Base-by-base conservation (phyloP, 2,329 filamentous ascomycete species). In the Eutypa lata region DNA sequence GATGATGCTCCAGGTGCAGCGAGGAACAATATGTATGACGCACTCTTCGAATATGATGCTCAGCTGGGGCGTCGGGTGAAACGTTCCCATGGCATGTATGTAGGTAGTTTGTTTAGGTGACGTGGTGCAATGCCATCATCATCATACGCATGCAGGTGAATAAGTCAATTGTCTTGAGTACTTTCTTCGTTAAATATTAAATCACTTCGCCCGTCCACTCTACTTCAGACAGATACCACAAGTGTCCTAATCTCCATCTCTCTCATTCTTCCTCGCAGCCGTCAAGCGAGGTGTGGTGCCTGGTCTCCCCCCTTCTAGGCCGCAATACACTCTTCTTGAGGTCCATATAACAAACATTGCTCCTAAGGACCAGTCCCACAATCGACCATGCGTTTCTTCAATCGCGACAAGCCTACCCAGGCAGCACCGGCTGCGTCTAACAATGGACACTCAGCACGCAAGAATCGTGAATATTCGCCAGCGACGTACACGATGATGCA, bases 401-500 rank as follows among this genome's bases (percentile, higher is more conserved):
- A 38, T 14, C 35, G 35, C 35, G 13, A 38, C 4, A 14, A 14
- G 13, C 13, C 35, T 38, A 18, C 6, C 13, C 13, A 38, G 13
- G 35, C 31, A 37, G 44, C n/a, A 24, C 22, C 7, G 24, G 49
- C 40, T 21, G 24, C 35, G 35, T 6, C n/a, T 38, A 37, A 24
- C 31, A 40, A 37, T 31, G 19, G 16, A 7, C 14, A n/a, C 44
- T 50, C 37, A 13, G 55, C 10, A 35, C 24, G 7, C 53, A 60
- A 37, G 22, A 53, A n/a, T 18, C 21, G 24, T 42, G 49, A 56
- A 14, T 52, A 54, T 48, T 57, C 24, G 35, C 14, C 48, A 47
- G 56, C 51, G 22, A 58, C 67, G 0, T 74, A 73, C 52, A 65
- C 71, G 51, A 80, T 83, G 76, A 72, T 73, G 2, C 71, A 65